Conservation (phyloP, 2,329 filamentous ascomycete genomes). For the Fusarium palustre region DNA sequence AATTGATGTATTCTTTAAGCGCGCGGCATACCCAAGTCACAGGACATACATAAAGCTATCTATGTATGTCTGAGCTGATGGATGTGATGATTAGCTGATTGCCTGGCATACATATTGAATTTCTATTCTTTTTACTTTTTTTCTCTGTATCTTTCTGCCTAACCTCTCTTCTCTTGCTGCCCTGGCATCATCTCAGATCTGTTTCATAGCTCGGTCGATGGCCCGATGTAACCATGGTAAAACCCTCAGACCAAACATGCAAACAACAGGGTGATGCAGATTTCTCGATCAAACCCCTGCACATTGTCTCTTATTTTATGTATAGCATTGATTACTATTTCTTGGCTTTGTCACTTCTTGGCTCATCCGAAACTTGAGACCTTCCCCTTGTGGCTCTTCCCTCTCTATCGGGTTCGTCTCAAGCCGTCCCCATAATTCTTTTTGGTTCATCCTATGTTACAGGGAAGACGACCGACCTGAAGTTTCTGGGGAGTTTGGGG, state of each 20-base stretch:
- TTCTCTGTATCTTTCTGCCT: not conserved
- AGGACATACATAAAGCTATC: no score
- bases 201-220: constrained; percentile 26
- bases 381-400: not conserved
- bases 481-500: not conserved
- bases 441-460: not conserved
- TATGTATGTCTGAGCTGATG: not conserved
- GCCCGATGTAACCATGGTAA: constrained; percentile 32
- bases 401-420: not conserved
- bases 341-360: not conserved
- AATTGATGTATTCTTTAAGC: constrained; percentile 34
- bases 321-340: constrained; percentile 15
- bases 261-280: not conserved
- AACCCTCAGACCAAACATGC: constrained; percentile 13
- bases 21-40: constrained; percentile 8
- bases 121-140: no score
- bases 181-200: constrained; percentile 3
- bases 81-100: not conserved
- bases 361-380: constrained; percentile 4
- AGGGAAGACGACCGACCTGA: not conserved
- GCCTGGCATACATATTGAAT: not conserved
- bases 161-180: not conserved
- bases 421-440: not conserved
- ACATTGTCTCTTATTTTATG: not conserved
- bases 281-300: constrained; percentile 4